Base-by-base conservation (phyloP, 164 flowering plant genomes). In the Litsea cubeba region DNA sequence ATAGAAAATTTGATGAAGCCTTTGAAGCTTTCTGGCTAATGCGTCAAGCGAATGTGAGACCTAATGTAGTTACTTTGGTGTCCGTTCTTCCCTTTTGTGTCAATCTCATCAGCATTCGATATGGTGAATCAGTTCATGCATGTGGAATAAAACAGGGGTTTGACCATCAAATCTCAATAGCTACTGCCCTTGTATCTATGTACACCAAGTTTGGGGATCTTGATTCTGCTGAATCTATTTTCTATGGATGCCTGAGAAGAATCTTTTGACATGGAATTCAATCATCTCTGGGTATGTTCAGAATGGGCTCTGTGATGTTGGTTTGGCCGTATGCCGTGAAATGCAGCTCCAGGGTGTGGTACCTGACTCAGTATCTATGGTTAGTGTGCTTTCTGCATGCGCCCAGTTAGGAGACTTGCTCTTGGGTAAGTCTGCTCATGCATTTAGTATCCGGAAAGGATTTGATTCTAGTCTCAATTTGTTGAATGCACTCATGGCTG, bases 341-440 rank as follows among this genome's bases (percentile, higher is more conserved):
- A 72, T 72, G 74, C 91, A 83, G 83, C 58, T 69, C 32, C 74
- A 67, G 6, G 83, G 83, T 17, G 62, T 84, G 20, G 69, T 82
- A 70, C 89, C 86, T 1, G 89, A 86, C 65, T 67, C 30, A 18
- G 78, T 80, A 40, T 78, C 79, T 1, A 74, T 88, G 50, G 78
- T 75, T 22, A 83, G 81, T 71, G 26, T 68, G 1, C 80, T 88
- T 68, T 80, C 86, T 17, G 91, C 88, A 1, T 83, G 86, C 65
- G 77, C 91, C 3, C 66, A 81, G 74, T 82, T 85, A 6, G 86
- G 87, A 65, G 87, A 85, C 62, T 25, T 86, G 71, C 85, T 81
- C 30, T 85, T 85, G 83, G 91, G 91, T 1, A 83, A 78, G 76
- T 86, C 87, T 86, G 72, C 86, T 67, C 86, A 80, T 76, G 69